Conservation (phyloP, 768 basidiomycete genomes). For the Mycena chlorophos region DNA sequence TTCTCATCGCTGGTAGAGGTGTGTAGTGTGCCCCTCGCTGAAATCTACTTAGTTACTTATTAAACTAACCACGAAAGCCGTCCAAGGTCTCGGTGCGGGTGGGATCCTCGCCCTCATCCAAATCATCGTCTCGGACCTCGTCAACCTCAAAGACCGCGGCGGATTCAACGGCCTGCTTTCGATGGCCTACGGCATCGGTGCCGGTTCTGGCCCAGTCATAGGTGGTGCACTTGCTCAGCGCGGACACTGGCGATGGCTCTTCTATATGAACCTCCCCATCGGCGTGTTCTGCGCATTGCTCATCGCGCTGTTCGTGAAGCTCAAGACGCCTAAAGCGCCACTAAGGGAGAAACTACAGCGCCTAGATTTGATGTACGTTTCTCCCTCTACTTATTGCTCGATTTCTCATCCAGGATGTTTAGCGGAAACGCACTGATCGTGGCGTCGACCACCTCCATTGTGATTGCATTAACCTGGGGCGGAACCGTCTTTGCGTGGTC, state of each 20-base stretch:
- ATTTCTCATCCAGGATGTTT: background rate
- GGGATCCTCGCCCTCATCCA: slow-evolving; percentile 37
- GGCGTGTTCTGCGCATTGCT: background rate
- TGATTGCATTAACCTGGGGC: slow-evolving; percentile 50
- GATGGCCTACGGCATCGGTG: slow-evolving; percentile 35
- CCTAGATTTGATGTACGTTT: slow-evolving; percentile 46
- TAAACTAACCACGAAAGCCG: slow-evolving; percentile 21
- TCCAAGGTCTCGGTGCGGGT: slow-evolving; percentile 45
- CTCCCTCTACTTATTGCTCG: background rate
- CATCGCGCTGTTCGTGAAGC: slow-evolving; percentile 19
- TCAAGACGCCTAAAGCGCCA: slow-evolving; percentile 35
- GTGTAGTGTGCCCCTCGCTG: background rate
- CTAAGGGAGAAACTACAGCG: slow-evolving; percentile 35
- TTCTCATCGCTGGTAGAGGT: slow-evolving; percentile 44
- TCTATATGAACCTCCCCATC: slow-evolving; percentile 24
- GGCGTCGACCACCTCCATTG: slow-evolving; percentile 32
- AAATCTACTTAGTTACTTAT: background rate
- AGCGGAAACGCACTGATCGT: slow-evolving; percentile 47
- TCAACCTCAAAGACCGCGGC: slow-evolving; percentile 47
- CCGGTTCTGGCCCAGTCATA: slow-evolving; percentile 35
- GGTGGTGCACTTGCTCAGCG: slow-evolving; percentile 35
- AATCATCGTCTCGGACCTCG: slow-evolving; percentile 48
- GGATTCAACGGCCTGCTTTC: slow-evolving; percentile 37
- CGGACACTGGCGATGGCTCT: slow-evolving; percentile 44
- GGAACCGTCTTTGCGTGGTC: slow-evolving; percentile 46